phyloP scores from a whole-genome alignment of 2,329 filamentous ascomycete species.

The Fusarium sp. region DNA sequence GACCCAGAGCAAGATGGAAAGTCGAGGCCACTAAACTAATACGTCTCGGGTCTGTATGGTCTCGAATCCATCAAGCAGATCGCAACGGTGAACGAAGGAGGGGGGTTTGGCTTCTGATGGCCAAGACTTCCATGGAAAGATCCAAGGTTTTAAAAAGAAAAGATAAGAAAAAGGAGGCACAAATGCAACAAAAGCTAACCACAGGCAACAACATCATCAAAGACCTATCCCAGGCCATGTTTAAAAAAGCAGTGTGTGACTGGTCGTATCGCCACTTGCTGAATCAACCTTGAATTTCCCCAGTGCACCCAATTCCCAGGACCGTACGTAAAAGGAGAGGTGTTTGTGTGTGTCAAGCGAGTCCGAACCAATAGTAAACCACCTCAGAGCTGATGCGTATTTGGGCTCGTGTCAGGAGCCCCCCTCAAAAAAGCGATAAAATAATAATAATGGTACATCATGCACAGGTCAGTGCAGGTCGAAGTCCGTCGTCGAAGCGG shows the following conservation, averaged over 20 bases:
- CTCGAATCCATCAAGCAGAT: constrained; percentile 44
- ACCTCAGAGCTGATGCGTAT: constrained; percentile 40
- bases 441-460: constrained; percentile 50
- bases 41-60: constrained; percentile 46
- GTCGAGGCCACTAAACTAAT: constrained; percentile 23
- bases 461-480: constrained; percentile 56
- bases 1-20: constrained; percentile 26
- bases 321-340: constrained; percentile 42
- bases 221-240: constrained; percentile 46
- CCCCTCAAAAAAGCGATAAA: constrained; percentile 38
- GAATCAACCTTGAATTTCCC: constrained; percentile 50
- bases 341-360: constrained; percentile 44
- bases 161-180: constrained; percentile 25
- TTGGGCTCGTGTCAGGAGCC: constrained; percentile 28
- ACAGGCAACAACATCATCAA: constrained; percentile 50
- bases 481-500: constrained; percentile 58
- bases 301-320: constrained; percentile 48
- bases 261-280: constrained; percentile 52
- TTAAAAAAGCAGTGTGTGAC: constrained; percentile 50
- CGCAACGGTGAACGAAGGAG: constrained; percentile 27
- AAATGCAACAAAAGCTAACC: constrained; percentile 45
- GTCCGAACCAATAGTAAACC: constrained; percentile 47
- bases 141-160: constrained; percentile 28
- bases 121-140: constrained; percentile 39
- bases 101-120: constrained; percentile 44